Percentiles rank a stretch among this genome's conserved stretches.
These are phyloP conservation scores for Fraxinus xanthoxyloides DNA, from an alignment of 305 asterid species.

Conservation along the genomic window DNA sequence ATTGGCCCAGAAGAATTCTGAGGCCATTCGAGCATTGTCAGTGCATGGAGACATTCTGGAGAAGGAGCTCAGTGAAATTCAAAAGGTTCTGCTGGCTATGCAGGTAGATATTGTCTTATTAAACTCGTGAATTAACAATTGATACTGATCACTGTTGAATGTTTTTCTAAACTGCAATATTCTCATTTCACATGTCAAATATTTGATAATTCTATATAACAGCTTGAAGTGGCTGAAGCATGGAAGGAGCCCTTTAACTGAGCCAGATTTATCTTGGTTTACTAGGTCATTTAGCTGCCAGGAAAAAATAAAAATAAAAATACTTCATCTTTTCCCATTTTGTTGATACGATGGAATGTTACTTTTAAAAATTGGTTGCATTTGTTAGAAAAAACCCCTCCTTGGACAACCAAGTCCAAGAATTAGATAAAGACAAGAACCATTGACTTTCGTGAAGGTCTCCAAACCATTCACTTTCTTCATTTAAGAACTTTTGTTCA, in stretches of 20 bases:
- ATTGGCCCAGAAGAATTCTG: conserved; percentile 77
- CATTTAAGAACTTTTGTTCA: not conserved
- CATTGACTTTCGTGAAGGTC: not conserved
- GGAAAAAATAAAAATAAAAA: not conserved
- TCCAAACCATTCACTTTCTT: not conserved
- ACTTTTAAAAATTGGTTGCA: not conserved
- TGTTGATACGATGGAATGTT: not conserved
- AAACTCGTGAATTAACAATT: not conserved
- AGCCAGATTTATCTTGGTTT: not conserved
- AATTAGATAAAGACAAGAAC: not conserved
- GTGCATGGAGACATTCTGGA: conserved; percentile 64
- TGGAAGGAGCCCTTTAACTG: not conserved
- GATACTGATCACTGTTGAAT: not conserved
- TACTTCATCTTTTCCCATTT: not conserved
- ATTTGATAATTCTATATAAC: not conserved
- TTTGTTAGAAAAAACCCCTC: not conserved
- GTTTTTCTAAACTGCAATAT: not conserved
- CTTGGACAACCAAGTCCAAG: not conserved
- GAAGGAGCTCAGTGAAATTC: conserved; percentile 78
- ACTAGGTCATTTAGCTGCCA: not conserved
- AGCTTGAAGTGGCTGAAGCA: not conserved
- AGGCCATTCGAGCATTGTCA: conserved; percentile 76
- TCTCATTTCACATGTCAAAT: not conserved
- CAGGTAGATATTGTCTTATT: conserved; percentile 48
- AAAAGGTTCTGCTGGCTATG: conserved; percentile 81